These are phyloP conservation scores for Zymoseptoria tritici DNA, from an alignment of 2,329 filamentous ascomycete species.

Conservation along the genomic window DNA sequence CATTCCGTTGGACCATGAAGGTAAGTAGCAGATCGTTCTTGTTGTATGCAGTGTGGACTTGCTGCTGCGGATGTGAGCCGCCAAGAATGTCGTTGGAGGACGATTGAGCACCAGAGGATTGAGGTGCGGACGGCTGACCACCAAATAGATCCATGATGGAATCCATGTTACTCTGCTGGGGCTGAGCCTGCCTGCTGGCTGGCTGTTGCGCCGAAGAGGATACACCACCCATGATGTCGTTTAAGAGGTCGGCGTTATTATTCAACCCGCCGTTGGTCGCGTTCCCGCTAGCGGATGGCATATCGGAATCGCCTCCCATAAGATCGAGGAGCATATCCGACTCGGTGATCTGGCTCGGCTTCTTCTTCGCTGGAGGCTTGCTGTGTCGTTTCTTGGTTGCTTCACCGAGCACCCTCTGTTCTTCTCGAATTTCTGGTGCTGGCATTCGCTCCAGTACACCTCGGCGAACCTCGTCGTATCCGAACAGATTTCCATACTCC, in stretches of 20 bases:
- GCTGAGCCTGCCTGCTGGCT: slow-evolving; percentile 24
- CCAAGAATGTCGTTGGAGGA: slow-evolving; percentile 37
- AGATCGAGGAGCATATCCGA: slow-evolving; percentile 87
- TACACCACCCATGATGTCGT: slow-evolving; percentile 79
- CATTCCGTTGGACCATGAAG: slow-evolving; percentile 75
- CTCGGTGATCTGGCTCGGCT: slow-evolving; percentile 72
- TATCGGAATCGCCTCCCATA: slow-evolving; percentile 61
- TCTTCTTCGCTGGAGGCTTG: slow-evolving; percentile 62
- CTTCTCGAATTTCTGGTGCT: slow-evolving; percentile 90
- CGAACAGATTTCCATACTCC: slow-evolving; percentile 92
- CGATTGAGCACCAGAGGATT: slow-evolving; percentile 30
- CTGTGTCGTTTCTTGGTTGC: slow-evolving; percentile 48
- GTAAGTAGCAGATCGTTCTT: slow-evolving; percentile 77
- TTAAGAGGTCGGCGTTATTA: slow-evolving; percentile 77
- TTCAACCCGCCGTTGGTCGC: slow-evolving; percentile 49
- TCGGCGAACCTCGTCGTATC: slow-evolving; percentile 74
- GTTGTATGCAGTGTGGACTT: slow-evolving; percentile 67
- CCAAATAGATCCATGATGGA: slow-evolving; percentile 89
- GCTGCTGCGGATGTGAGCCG: slow-evolving; percentile 34
- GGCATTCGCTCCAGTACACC: slow-evolving; percentile 98
- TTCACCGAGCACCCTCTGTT: slow-evolving; percentile 82
- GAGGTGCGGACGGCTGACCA: slow-evolving; percentile 28
- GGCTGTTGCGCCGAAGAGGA: slow-evolving; percentile 39
- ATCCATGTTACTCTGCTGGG: slow-evolving; percentile 34
- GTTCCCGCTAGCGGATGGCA: slow-evolving; percentile 51